Base-by-base conservation (phyloP, 306 rosid species). In the Medicago lupulina region DNA sequence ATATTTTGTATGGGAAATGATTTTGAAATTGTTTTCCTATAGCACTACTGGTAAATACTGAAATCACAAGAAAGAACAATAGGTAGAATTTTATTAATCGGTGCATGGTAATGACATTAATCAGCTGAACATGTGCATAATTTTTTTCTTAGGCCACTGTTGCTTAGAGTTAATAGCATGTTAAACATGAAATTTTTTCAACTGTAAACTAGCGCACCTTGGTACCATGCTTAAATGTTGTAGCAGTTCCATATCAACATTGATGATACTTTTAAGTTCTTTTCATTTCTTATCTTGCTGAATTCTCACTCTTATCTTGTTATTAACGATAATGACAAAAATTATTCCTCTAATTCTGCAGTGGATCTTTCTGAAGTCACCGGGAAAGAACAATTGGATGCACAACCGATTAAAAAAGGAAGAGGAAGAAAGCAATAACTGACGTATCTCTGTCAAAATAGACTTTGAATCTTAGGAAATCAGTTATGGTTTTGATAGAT, bases 381-480 rank as follows among this genome's bases (percentile, higher is more conserved):
- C 1, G 98, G 97, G 65, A 95, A 89, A 75, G 98, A 92, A 71
- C 96, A 86, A 80, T 68, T 60, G 47, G 93, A 90, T 51, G 86
- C 91, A 76, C 97, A 85, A 66, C 87, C 90, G 15, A 63, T 84
- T 83, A 90, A 89, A 87, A 92, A 88, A 80, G 93, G 98, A 71
- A 87, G 97, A 80, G 96, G 97, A 69, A 84, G 97, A 76, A 95
- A 92, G 74, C 93, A 89, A 83, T 90, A 80, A 80, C 75, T 68
- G 62, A 15, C 64, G 68, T 68, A 68, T 72, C 66, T 70, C 65
- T 73, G 78, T 74, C 39, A 40, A 67, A 60, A 76, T 54, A 73
- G 58, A 40, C 61, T 57, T 64, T 80, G 66, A 60, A 74, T 76
- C 65, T 36, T 66, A 36, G 76, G 84, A 76, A 44, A 23, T 69